Evolutionary conservation across 495 filamentous ascomycete species (phyloP).

Genomic region (Ascobolus immersus): DNA sequence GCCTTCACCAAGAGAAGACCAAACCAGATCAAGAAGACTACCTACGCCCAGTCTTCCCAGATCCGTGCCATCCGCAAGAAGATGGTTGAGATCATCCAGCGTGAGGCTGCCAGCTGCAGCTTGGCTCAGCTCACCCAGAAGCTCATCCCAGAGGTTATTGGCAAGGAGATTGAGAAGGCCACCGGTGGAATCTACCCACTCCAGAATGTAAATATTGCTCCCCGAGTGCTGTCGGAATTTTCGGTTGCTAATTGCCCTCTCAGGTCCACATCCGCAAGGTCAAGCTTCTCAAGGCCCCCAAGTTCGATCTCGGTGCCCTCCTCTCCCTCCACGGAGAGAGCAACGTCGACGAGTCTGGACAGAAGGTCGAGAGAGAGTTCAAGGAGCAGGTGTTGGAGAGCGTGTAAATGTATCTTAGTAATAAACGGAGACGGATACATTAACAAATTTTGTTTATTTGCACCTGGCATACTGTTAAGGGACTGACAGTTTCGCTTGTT

Average conservation of each 20-base stretch:
- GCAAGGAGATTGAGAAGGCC: slow-evolving; percentile 97
- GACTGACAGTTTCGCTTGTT: not conserved
- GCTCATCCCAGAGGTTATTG: slow-evolving; percentile 96
- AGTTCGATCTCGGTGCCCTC: slow-evolving; percentile 93
- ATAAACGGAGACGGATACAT: too few relatives aligned
- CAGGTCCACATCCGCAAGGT: slow-evolving; percentile 99
- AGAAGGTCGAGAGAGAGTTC: slow-evolving; percentile 98
- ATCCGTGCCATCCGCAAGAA: slow-evolving; percentile 94
- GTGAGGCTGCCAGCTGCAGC: slow-evolving; percentile 80
- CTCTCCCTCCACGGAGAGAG: slow-evolving; percentile 93
- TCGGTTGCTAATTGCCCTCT: slow-evolving; percentile 9
- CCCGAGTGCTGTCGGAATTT: not conserved
- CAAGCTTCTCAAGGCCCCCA: slow-evolving; percentile 90
- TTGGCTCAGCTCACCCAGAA: slow-evolving; percentile 86
- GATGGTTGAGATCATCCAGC: slow-evolving; percentile 97
- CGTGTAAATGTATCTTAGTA: slow-evolving; percentile 64
- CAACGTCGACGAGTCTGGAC: slow-evolving; percentile 78
- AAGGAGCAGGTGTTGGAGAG: slow-evolving; percentile 83
- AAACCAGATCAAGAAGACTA: slow-evolving; percentile 99
- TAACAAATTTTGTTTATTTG: too few relatives aligned
- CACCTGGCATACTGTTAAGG: too few relatives aligned
- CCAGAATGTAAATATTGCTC: slow-evolving; percentile 56
- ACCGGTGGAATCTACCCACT: slow-evolving; percentile 98
- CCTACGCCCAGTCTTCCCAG: slow-evolving; percentile 84
- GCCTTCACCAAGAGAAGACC: slow-evolving; percentile 96